Percentiles rank a stretch among this genome's conserved stretches.
phyloP scores from a whole-genome alignment of 345 rosid genomes.

The Aethionema arabicum region DNA sequence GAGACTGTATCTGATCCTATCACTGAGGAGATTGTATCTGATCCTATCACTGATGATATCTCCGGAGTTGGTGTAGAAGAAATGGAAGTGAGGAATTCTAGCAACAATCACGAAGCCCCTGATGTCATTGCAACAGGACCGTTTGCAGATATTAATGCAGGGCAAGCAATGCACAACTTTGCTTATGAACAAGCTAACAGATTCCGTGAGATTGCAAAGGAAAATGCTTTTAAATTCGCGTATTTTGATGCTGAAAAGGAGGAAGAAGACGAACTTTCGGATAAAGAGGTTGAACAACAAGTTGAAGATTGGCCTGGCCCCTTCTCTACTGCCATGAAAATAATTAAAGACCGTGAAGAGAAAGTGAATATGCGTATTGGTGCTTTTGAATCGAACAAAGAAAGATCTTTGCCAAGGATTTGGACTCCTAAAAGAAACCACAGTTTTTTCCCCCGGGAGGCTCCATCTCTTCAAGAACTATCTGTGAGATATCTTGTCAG shows the following conservation, averaged over 20 bases:
- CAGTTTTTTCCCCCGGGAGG: conserved; percentile 24
- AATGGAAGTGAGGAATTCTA: conserved; percentile 24
- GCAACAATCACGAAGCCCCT: conserved; percentile 7
- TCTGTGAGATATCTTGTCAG: conserved; percentile 56
- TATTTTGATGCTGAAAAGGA: conserved; percentile 47
- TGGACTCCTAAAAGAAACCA: conserved; percentile 61
- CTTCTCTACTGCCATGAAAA: conserved; percentile 93
- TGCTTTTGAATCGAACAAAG: conserved; percentile 21
- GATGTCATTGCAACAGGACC: conserved; percentile 10
- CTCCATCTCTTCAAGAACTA: conserved; percentile 63
- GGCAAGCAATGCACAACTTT: not conserved
- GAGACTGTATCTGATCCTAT: conserved; percentile 20
- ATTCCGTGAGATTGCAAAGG: conserved; percentile 60
- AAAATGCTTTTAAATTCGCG: conserved; percentile 73
- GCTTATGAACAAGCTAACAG: conserved; percentile 11
- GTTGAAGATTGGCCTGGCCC: conserved; percentile 98
- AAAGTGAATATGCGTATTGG: conserved; percentile 30
- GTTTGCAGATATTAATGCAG: conserved; percentile 21
- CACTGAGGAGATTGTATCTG: conserved; percentile 12
- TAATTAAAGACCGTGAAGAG: conserved; percentile 63
- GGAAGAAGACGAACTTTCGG: conserved; percentile 38
- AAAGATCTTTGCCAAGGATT: conserved; percentile 33
- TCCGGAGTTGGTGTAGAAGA: conserved; percentile 31
- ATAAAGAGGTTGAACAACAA: conserved; percentile 35
- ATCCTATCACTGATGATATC: conserved; percentile 6